Evolutionary conservation across 1,284 basidiomycete genomes (phyloP), one percentile per base, ranked within the genome.

Genomic region (Singerocomus rubriflavus): DNA sequence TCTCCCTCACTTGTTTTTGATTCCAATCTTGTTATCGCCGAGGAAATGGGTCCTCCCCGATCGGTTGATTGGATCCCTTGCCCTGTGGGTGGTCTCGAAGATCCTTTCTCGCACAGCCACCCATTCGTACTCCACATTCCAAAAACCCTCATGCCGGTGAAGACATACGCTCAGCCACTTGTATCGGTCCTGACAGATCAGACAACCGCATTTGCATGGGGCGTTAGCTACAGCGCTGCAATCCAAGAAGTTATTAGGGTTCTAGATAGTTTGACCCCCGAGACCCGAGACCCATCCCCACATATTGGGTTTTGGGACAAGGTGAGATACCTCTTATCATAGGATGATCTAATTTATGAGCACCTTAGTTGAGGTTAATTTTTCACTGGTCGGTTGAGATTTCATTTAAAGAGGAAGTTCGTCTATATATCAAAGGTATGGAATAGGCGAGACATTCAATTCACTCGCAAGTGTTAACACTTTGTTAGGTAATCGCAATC

Each of bases 301-400:
- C 79, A 83, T 25, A 68, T 96, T 49, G 95, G 93, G 2, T 98
- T 98, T 69, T 98, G 96, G 96, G 95, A 98, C 61, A 88, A 88
- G 73, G 85, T 82, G 53, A 54, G 64, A 21, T 34, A 26, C 13
- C 6, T 4, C 16, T 35, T 11, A n/a, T 45, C 14, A 35, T 5
- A 30, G 11, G 14, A 29, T 46, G 33, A 25, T 27, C n/a, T 50
- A 13, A 43, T 40, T 44, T 40, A 56, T 17, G 43, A 8, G 46
- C 17, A 51, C 31, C 17, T 32, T 66, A 98, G 84, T 72, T 97
- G 59, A 79, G 91, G 34, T 74, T 97, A 14, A 74, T 91, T 14
- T 79, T 96, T 55, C 95, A 98, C 63, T 95, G 94, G 85, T 83
- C 76, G 34, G 66, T 90, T n/a, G 76, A 78, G 46, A 72, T 91